Evolutionary conservation across 495 filamentous ascomycete species (phyloP).

Genomic region (Daldinia concentrica): DNA sequence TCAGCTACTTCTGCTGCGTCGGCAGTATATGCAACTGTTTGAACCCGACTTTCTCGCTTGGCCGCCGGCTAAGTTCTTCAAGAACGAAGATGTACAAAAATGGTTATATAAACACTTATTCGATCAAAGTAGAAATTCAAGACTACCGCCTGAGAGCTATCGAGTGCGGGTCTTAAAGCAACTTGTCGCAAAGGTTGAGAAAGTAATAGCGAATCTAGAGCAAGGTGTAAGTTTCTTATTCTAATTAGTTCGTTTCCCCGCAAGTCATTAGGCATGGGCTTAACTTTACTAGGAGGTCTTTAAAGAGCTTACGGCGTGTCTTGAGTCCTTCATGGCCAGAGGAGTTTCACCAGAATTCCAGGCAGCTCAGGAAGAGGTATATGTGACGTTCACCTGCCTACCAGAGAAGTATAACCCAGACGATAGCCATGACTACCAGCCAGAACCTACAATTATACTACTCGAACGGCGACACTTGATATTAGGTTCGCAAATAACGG

Average conservation of each 20-base stretch:
- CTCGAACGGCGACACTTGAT: conserved; percentile 75
- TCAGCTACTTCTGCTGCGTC: conserved; percentile 57
- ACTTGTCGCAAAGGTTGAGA: conserved; percentile 68
- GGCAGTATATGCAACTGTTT: conserved; percentile 73
- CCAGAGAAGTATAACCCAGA: neutral
- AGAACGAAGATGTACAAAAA: conserved; percentile 63
- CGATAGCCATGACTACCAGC: conserved; percentile 9
- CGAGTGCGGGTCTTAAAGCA: conserved; percentile 71
- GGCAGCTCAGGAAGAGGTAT: conserved; percentile 69
- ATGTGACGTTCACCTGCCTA: conserved; percentile 71
- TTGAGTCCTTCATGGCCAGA: conserved; percentile 63
- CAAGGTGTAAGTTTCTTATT: conserved; percentile 70
- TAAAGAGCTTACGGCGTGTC: conserved; percentile 67
- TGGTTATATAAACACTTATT: conserved; percentile 70
- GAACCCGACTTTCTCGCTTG: conserved; percentile 62
- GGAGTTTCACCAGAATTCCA: conserved; percentile 63
- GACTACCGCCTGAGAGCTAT: conserved; percentile 70
- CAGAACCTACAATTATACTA: conserved; percentile 56
- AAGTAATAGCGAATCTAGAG: conserved; percentile 68
- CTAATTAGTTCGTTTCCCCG: conserved; percentile 4
- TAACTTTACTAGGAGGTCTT: conserved; percentile 65
- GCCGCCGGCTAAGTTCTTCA: conserved; percentile 62
- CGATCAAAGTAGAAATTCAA: conserved; percentile 55
- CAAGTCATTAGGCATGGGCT: neutral
- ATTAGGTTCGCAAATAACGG: conserved; percentile 76